Base-by-base conservation (phyloP, 1,139 yeast species). In the Nakaseomyces bracarensis region DNA sequence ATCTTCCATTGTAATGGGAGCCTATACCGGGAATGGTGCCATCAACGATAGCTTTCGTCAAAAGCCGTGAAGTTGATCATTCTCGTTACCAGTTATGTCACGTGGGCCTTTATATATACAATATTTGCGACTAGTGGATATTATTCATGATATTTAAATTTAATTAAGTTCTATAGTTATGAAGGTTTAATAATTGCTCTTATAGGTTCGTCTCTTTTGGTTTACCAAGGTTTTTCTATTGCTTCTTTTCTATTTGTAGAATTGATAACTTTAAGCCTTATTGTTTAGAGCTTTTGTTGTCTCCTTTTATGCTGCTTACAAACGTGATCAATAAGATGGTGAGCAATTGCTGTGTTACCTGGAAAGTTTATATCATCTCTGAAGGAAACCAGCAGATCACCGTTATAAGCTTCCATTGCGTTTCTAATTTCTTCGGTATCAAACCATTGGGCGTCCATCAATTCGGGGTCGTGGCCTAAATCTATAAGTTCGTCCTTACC, bases 381-480 rank as follows among this genome's bases (percentile, higher is more conserved):
- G 20, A 54, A 53, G 5, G 47, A 41, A 2, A 55, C 48, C 6
- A 50, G 43, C 19, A 45, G 50, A 1, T 49, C 52, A 27, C 52
- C 43, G 7, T 49, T 54, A 31, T 56, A 51, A 4, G 51, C 48
- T 20, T 79, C 64, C 44, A 78, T 64, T 21, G 68, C 65, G 36
- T 66, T 39, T 13, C 39, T 63, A 20, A 84, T 69, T 37, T 74
- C 75, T 1, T 65, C 67, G 8, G 72, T 66, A 43, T 79, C 77
- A 53, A 85, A 81, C 96, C 96, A 86, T 54, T 77, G 69, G 15
- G 95, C 95, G 57, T 84, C 95, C 20, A 71, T 75, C 43, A 89
- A 68, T 63, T 89, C 97, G 23, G 83, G 77, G 58, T 89, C 97
- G 56, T 86, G 86, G 21, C 79, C 85, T 46, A 86, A 67, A 53